Evolutionary conservation across 1,139 yeast genomes (phyloP), one percentile per base, ranked within the genome.

Genomic region (Meyerozyma smithsonii): DNA sequence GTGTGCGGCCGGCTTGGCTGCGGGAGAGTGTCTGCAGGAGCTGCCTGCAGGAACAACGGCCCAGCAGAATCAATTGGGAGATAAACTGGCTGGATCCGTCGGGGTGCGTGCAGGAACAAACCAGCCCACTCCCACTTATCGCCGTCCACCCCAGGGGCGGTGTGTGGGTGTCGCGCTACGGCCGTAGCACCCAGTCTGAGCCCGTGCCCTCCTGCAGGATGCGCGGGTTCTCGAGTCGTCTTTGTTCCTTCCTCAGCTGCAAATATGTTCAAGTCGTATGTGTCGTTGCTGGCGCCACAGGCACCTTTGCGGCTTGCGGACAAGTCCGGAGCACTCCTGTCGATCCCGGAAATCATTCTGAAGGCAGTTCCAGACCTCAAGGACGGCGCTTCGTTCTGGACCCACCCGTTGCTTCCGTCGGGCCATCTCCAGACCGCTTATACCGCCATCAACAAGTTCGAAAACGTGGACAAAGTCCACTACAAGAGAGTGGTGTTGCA

Each of bases 371-470:
- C 71, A 0, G 72, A 67, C 38, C 52, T 71, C 38, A 26, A 42
- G 19, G 44, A 56, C 10, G 72, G 68, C 3, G 56, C 62, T 39
- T 54, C 62, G 19, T 69, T 57, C 46, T 58, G 54, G 49, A 59
- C 67, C 33, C 65, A 66, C 42, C 76, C 76, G 1, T 46, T 69
- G 11, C 52, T 71, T 17, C 52, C 66, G 10, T 59, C 68, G 4
- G 76, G 77, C 12, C 74, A 71, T 47, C 46, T 64, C n/a, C 76
- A 71, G 50, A 71, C 77, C 4, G 74, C 73, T 4, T 71, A 66
- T 47, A 65, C 76, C 3, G 74, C 72, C 0, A 41, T 70, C 17
- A 61, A 59, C 46, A 62, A 63, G 45, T 69, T 68, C 44, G 72
- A 66, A 15, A 46, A 53, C 32, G 49, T 52, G 12, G 72, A 69